Base-by-base conservation (phyloP, 768 basidiomycete genomes). In the Cystofilobasidium bisporidii region DNA sequence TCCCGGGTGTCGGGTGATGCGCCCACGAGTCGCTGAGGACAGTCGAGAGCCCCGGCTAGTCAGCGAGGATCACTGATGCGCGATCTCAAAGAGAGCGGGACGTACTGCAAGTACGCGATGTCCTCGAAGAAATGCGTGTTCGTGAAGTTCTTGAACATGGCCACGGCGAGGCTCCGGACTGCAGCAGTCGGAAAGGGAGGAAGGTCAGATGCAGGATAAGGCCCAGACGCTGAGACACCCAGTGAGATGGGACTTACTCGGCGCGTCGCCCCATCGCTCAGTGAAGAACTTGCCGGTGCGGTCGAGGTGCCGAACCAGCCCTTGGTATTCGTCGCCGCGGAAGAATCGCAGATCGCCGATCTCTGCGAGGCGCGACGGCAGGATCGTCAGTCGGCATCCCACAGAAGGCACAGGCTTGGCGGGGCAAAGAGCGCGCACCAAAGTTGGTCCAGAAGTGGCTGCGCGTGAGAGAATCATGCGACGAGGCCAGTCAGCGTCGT, bases 371-470 rank as follows among this genome's bases (percentile, higher is more conserved):
- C 8, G 32, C 24, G 32, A 9, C 11, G 45, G 38, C 10, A 6
- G 11, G 26, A 33, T 20, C 57, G 28, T 18, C 26, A 15, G 26
- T 30, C 11, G 15, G 12, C 14, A 33, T 26, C 57, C 30, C 30
- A 9, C 32, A 20, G 14, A 56, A 24, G 48, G 43, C 40, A 26
- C n/a, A n/a, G n/a, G n/a, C n/a, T n/a, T 26, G 30, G 41, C 36
- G 32, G 48, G 40, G 50, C 4, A n/a, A n/a, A n/a, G n/a, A n/a
- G 33, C 24, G 33, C 58, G 41, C 40, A 66, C 65, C 65, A 15
- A 67, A 67, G 24, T 67, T 67, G 3, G 65, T 67, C 65, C 65
- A 67, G 58, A 61, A 67, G 26, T 67, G 65, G 50, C 65, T 36
- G 36, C 36, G 36, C 6, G 36, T 12, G 36, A 12, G 36, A 36